Evolutionary conservation across 331 rosid genomes (phyloP), one percentile per base, ranked within the genome.

Genomic region (Cucumis variabilis): DNA sequence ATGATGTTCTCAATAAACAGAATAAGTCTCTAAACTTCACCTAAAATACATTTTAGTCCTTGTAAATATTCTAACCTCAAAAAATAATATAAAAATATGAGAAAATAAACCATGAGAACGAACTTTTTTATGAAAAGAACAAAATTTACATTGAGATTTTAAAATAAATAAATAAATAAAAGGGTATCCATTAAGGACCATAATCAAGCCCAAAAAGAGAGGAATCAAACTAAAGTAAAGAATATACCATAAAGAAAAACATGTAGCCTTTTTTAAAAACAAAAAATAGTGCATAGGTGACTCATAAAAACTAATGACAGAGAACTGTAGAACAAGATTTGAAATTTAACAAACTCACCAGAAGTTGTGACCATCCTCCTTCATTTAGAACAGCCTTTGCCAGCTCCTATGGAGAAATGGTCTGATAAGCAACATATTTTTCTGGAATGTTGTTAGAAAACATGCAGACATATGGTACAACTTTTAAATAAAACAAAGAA

Each of bases 321-420:
- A 55, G 23, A 72, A 85, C 71, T 65, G 3, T 24, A 85, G 28
- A 86, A 86, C 80, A 60, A 86, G 60, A 77, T 44, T 20, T 41
- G 60, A 55, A 55, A 79, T 66, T 20, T 86, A 55, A 62, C 87
- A 89, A 65, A 48, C 93, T 93, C 99, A 97, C 99, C 99, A 96
- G 86, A 79, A 94, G 50, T 79, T 94, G 90, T 83, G 98, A 94
- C 98, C 99, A 97, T 88, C 98, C 98, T 5, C 95, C 98, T 88
- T 93, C 93, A 44, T 93, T 78, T 55, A 94, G 88, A 83, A 97
- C 91, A 86, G 97, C 94, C 83, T 89, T 94, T 19, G 94, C 98
- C 41, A 97, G 91, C 88, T 92, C 98, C 88, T 91, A 89, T 0
- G 96, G 94, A 87, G 98, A 94, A 88, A 97, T 68, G 74, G 91